Evolutionary conservation across 2,329 filamentous ascomycete genomes (phyloP).

Genomic region (Penicillium hordei): DNA sequence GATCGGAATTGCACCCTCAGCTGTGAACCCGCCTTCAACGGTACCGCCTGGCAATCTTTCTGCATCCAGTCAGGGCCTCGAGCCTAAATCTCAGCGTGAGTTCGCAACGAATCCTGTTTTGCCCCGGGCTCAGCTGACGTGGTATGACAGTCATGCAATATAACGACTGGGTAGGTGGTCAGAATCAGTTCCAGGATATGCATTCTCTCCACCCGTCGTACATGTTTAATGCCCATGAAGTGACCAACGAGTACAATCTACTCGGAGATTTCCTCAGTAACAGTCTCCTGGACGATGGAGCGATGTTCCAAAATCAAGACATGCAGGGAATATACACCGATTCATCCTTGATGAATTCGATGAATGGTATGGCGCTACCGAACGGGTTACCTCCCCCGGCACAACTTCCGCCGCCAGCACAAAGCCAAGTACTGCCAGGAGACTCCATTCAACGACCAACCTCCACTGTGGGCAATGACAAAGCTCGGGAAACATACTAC

Average conservation of each 20-base stretch:
- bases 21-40: slow-evolving; percentile 56
- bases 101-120: slow-evolving; percentile 24
- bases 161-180: slow-evolving; percentile 75
- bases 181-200: slow-evolving; percentile 90
- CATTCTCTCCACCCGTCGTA: slow-evolving; percentile 90
- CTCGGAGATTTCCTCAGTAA: slow-evolving; percentile 95
- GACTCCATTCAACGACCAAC: slow-evolving; percentile 62
- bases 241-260: slow-evolving; percentile 94
- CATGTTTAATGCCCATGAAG: slow-evolving; percentile 91
- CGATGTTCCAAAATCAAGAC: slow-evolving; percentile 66
- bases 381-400: slow-evolving; percentile 38
- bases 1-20: slow-evolving; percentile 52
- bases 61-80: slow-evolving; percentile 64
- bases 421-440: slow-evolving; percentile 37
- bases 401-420: slow-evolving; percentile 34
- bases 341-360: slow-evolving; percentile 52
- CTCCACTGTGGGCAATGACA: slow-evolving; percentile 65
- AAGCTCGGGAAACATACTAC: slow-evolving; percentile 79
- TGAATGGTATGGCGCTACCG: slow-evolving; percentile 36
- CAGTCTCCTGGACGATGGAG: slow-evolving; percentile 81
- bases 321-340: slow-evolving; percentile 62
- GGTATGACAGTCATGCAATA: slow-evolving; percentile 67
- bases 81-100: slow-evolving; percentile 72
- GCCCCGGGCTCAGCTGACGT: slow-evolving; percentile 27
- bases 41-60: slow-evolving; percentile 64